phyloP scores from a whole-genome alignment of 2,329 filamentous ascomycete species.

The Scedosporium boydii region DNA sequence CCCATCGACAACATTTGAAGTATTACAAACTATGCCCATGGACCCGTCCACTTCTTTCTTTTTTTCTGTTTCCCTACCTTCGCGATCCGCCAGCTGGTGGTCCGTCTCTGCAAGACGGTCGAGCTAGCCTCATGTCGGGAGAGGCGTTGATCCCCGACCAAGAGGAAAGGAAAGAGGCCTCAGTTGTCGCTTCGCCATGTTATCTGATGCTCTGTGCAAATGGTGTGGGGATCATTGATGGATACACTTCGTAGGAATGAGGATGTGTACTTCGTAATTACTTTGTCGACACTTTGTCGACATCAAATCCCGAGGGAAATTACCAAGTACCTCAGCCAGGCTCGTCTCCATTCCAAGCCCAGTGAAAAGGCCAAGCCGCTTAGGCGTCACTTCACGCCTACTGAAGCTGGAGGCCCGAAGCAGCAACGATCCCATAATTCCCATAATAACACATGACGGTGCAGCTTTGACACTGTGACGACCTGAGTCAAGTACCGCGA shows the following conservation, averaged over 20 bases:
- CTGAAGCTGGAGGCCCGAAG: background rate
- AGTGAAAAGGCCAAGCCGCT: background rate
- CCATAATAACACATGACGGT: background rate
- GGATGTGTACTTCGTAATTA: background rate
- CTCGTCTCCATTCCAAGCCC: background rate
- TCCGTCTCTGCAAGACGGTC: no score
- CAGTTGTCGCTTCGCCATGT: background rate
- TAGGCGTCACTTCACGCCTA: background rate
- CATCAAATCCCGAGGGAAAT: background rate
- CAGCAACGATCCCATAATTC: background rate
- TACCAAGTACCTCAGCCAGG: background rate
- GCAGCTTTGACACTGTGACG: background rate
- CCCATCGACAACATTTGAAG: no score
- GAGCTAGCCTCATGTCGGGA: background rate
- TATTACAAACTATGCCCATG: no score
- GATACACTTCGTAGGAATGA: background rate
- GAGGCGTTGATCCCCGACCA: background rate
- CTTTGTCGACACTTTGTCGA: no score
- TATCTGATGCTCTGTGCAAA: background rate
- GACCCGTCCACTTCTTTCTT: no score
- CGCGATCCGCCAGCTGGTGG: no score
- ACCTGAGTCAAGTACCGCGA: background rate
- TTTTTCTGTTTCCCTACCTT: no score
- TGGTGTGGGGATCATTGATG: background rate
- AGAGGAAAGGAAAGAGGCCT: background rate